phyloP scores from a whole-genome alignment of 306 rosid species.

The Malus orientalis region DNA sequence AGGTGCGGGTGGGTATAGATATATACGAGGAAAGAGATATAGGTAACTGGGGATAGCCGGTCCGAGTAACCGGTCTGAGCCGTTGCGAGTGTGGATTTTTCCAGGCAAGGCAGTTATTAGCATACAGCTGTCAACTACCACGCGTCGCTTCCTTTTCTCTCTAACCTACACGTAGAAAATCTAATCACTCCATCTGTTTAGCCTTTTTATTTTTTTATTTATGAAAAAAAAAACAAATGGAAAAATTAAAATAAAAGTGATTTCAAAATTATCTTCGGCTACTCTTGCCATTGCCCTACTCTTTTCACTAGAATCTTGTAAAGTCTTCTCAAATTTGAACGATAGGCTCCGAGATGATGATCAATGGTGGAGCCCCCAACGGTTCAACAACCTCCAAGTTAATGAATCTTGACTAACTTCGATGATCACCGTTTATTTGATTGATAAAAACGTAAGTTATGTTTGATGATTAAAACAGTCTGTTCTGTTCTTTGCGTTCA shows the following conservation, averaged over 20 bases:
- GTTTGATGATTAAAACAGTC: too few relatives aligned
- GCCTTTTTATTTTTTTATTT: not conserved
- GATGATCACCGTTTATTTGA: not conserved
- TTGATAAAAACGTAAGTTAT: too few relatives aligned
- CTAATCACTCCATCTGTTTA: slow-evolving; percentile 4
- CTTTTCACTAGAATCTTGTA: not conserved
- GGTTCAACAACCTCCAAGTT: too few relatives aligned
- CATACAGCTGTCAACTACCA: slow-evolving; percentile 54
- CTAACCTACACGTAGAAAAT: slow-evolving; percentile 34
- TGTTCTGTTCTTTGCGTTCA: too few relatives aligned
- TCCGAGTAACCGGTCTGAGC: slow-evolving; percentile 31
- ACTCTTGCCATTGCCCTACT: not conserved
- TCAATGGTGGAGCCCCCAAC: not conserved
- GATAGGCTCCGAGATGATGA: not conserved
- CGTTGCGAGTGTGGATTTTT: slow-evolving; percentile 30
- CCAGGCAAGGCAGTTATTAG: slow-evolving; percentile 44
- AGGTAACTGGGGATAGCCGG: slow-evolving; percentile 38
- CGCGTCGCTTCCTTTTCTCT: slow-evolving; percentile 32
- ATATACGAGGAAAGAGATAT: slow-evolving; percentile 19
- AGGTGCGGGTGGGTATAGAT: slow-evolving; percentile 10
- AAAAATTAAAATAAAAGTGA: not conserved
- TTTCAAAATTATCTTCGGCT: not conserved
- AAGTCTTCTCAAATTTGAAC: not conserved
- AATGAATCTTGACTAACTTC: not conserved
- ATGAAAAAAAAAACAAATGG: not conserved